Evolutionary conservation across 2,329 filamentous ascomycete species (phyloP).

Genomic region (Verticillium longisporum): DNA sequence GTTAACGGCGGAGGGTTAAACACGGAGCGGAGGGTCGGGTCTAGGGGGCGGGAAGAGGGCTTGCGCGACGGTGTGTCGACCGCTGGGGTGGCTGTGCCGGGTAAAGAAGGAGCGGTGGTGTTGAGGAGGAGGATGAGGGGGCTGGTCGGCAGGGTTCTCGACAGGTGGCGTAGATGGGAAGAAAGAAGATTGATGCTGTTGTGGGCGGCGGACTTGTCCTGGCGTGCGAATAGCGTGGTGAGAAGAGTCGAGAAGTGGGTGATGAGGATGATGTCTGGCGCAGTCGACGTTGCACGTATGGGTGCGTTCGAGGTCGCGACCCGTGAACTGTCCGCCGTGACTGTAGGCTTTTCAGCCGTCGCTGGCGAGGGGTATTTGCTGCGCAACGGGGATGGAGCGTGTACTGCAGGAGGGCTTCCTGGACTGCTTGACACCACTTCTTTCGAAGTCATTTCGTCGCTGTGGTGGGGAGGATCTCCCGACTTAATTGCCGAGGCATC

Average conservation of each 20-base stretch:
- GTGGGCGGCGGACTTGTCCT: constrained; percentile 40
- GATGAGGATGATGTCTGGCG: constrained; percentile 43
- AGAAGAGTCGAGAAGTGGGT: constrained; percentile 48
- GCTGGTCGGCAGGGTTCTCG: constrained; percentile 28
- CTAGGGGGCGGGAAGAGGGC: constrained; percentile 18
- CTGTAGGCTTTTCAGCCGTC: neutral
- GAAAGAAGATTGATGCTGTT: constrained; percentile 39
- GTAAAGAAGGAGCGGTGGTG: constrained; percentile 27
- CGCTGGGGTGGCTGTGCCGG: neutral
- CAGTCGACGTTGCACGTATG: neutral
- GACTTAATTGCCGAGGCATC: neutral
- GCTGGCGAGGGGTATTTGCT: neutral
- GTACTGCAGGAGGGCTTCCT: neutral
- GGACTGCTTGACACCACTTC: neutral
- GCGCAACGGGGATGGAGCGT: neutral
- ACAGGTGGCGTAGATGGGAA: constrained; percentile 36
- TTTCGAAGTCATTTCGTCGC: neutral
- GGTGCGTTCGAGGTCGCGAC: too few relatives aligned
- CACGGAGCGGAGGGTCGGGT: constrained; percentile 42
- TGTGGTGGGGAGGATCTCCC: neutral
- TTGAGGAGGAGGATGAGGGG: constrained; percentile 51
- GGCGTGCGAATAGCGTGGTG: constrained; percentile 42
- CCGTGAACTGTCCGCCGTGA: too few relatives aligned
- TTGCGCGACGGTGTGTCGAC: constrained; percentile 1
- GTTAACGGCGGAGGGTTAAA: constrained; percentile 30